Evolutionary conservation across 2,329 filamentous ascomycete species (phyloP), one percentile per base, ranked within the genome.

Genomic region (Aspergillus vadensis): DNA sequence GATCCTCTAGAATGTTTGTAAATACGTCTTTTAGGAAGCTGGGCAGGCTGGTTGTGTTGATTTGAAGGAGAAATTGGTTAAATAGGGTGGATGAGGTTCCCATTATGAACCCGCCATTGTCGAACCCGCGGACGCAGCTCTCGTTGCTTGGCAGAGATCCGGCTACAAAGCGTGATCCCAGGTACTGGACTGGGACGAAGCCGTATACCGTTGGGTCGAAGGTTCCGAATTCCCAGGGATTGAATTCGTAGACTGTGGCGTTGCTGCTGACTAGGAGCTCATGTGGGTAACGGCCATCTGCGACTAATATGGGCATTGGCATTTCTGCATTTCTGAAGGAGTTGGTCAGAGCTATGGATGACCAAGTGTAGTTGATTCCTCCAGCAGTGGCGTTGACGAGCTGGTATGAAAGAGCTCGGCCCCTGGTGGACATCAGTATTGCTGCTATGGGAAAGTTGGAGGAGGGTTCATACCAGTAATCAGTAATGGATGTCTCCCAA

Each of bases 21-120:
- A 90, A 66, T n/a, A 83, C 81, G 5, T 78, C 69, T 50, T 81
- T 79, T 39, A 92, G 74, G 25, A 82, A 75, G 9, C 72, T 71
- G 2, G 80, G 81, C 7, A 85, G 66, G 36, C 82, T 74, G 0
- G 78, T 70, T 1, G 81, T 72, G 64, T 90, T 83, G 58, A 93
- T 80, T 14, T 85, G 76, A 3, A 92, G 79, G n/a, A 95, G 77
- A 66, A 90, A 84, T 67, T 87, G 81, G 77, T 96, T 96, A 82
- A 96, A 96, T 2, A 96, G 82, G 1, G 89, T 89, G 1, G 88
- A 91, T 30, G 88, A 91, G 0, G 92, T 96, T 36, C 92, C 92
- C 86, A 95, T 91, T 25, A 96, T 81, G 69, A 85, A 96, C 4
- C 91, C 91, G 23, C 84, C 84, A 68, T 93, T 92, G 76, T 96